These are phyloP conservation scores for Symmetrospora coprosmae DNA, from an alignment of 768 basidiomycete genomes.

Conservation along the genomic window DNA sequence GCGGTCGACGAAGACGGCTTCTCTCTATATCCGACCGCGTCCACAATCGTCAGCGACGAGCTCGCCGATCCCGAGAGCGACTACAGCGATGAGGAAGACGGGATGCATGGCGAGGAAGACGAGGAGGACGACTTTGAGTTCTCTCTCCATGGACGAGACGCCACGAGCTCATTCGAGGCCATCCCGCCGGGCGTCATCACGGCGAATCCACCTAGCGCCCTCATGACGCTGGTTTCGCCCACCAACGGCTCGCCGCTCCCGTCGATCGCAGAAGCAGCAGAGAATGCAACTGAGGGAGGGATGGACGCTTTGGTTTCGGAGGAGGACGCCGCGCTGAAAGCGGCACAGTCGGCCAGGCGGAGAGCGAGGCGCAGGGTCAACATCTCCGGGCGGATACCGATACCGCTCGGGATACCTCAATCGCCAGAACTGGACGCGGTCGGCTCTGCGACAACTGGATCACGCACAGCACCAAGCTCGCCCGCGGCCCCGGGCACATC, in stretches of 20 bases:
- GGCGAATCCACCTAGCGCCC: background rate
- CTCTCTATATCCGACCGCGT: too few species aligned
- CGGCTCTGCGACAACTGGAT: too few species aligned
- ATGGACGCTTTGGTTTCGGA: background rate
- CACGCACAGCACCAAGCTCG: background rate
- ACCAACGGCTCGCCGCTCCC: background rate
- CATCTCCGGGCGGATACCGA: constrained; percentile 12
- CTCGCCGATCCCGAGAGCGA: too few species aligned
- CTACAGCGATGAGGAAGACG: too few species aligned
- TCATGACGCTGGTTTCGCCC: background rate
- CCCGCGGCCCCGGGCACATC: background rate
- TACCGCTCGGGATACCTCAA: constrained; percentile 1
- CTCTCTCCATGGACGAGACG: constrained; percentile 3
- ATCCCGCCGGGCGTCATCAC: background rate
- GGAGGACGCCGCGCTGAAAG: constrained; percentile 5
- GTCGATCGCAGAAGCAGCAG: constrained; percentile 11
- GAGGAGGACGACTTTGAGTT: constrained; percentile 20
- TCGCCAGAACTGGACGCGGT: constrained; percentile 1
- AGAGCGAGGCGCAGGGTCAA: constrained; percentile 13
- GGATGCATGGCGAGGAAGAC: too few species aligned
- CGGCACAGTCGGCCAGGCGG: constrained; percentile 3
- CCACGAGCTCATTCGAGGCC: background rate
- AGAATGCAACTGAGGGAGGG: background rate
- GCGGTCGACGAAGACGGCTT: too few species aligned
- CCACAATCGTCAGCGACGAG: too few species aligned